Evolutionary conservation across 768 basidiomycete genomes (phyloP), one percentile per base, ranked within the genome.

Genomic region (Tricholoma flavovirens): DNA sequence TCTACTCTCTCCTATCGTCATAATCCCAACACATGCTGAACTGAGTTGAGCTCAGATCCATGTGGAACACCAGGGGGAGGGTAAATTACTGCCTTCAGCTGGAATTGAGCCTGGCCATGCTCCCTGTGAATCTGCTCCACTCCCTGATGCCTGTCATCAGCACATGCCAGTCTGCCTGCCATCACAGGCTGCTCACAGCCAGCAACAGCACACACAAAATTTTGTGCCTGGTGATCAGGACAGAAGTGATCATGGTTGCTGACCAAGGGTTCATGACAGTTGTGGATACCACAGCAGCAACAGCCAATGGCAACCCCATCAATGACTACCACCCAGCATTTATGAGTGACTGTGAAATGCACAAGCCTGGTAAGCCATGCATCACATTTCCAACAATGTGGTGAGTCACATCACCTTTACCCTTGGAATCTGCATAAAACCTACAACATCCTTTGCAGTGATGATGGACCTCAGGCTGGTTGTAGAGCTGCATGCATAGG

Each of bases 231-330:
- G 46, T 73, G 69, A 4, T 22, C 22, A 1, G 56, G 56, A 55
- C 70, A 73, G 57, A 62, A 73, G 5, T 59, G 59, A 53, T 60
- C 30, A 3, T 51, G 33, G 15, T 60, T 56, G 29, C 50, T 62
- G 7, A 24, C 21, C 9, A 71, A 60, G 0, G 63, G 62, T 2
- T 40, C 43, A 8, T 45, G 43, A 15, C 43, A 45, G 22, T 22
- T 45, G 14, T 45, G 22, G 6, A 45, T 26, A 24, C 22, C 12
- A 24, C 43, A 45, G 14, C 43, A 45, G 12, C 21, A 24, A 6
- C 22, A 24, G 5, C 43, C 43, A 4, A 45, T 22, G 24, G 43
- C 24, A 4, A 45, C 22, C 9, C 43, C 43, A 45, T 45, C 9
- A 12, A 22, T 45, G 4, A 45, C 21, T 1, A 45, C 43, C 1